Conservation (phyloP, 1,139 yeast genomes). For the Pneumocystis jirovecii region DNA sequence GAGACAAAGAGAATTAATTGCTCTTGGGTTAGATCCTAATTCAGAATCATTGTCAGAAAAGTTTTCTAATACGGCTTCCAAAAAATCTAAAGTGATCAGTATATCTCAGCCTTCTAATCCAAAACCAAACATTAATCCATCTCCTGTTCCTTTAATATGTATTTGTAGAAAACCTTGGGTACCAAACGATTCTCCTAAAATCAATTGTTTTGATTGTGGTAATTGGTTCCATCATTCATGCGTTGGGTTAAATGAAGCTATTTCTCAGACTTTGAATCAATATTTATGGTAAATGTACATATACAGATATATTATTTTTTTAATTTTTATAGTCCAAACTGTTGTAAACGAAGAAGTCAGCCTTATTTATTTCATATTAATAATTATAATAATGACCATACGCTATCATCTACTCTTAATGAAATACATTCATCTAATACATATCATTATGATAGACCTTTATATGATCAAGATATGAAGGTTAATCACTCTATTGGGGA, state of each 20-base stretch:
- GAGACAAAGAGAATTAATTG: constrained; percentile 12
- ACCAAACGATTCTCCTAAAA: constrained; percentile 1
- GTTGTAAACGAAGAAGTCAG: not conserved
- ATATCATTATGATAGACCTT: not conserved
- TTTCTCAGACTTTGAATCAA: not conserved
- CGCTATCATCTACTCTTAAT: not conserved
- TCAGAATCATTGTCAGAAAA: not conserved
- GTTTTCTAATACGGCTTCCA: not conserved
- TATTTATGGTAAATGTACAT: not conserved
- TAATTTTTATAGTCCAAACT: not conserved
- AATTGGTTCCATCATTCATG: not conserved
- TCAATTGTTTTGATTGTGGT: not conserved
- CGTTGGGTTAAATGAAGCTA: not conserved
- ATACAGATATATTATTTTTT: not conserved
- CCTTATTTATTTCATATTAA: not conserved
- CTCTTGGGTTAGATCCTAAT: not conserved
- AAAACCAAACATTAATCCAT: not conserved
- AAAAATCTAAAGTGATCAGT: not conserved
- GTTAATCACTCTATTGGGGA: not conserved
- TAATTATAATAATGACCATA: not conserved
- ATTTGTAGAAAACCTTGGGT: not conserved
- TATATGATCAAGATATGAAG: not conserved
- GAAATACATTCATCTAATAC: not conserved
- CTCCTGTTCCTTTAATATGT: not conserved
- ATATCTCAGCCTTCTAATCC: not conserved